Evolutionary conservation across 805 yeast species (phyloP).

Genomic region (Brettanomyces sp.): DNA sequence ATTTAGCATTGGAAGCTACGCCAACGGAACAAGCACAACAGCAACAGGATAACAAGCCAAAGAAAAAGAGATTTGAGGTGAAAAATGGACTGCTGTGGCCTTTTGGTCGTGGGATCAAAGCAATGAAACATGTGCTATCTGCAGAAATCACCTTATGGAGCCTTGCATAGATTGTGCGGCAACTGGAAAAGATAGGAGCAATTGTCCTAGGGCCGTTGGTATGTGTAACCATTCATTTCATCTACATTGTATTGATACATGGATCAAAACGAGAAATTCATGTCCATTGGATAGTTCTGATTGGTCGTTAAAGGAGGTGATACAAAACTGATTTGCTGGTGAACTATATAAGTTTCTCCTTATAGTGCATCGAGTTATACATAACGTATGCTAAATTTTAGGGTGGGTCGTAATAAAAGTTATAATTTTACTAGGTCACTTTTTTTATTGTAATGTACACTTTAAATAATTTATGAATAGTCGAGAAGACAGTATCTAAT

Average conservation of each 20-base stretch:
- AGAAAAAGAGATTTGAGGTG: constrained; percentile 77
- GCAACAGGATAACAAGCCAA: constrained; percentile 16
- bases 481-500: too few species aligned
- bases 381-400: too few species aligned
- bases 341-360: background rate
- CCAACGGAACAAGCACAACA: background rate
- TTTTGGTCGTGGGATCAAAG: constrained; percentile 94
- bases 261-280: constrained; percentile 91
- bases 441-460: too few species aligned
- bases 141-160: constrained; percentile 97
- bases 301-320: constrained; percentile 43
- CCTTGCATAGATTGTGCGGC: constrained; percentile 90
- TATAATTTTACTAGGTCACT: too few species aligned
- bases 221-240: constrained; percentile 97
- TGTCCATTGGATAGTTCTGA: constrained; percentile 95
- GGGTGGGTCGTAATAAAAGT: too few species aligned
- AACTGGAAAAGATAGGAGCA: constrained; percentile 33
- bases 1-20: background rate
- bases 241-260: constrained; percentile 88
- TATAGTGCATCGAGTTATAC: too few species aligned
- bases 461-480: too few species aligned
- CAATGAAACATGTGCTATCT: constrained; percentile 89
- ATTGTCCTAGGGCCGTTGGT: constrained; percentile 95
- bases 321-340: constrained; percentile 10
- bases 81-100: constrained; percentile 99